Conservation (phyloP, 495 filamentous ascomycete species). For the Xylona heveae region DNA sequence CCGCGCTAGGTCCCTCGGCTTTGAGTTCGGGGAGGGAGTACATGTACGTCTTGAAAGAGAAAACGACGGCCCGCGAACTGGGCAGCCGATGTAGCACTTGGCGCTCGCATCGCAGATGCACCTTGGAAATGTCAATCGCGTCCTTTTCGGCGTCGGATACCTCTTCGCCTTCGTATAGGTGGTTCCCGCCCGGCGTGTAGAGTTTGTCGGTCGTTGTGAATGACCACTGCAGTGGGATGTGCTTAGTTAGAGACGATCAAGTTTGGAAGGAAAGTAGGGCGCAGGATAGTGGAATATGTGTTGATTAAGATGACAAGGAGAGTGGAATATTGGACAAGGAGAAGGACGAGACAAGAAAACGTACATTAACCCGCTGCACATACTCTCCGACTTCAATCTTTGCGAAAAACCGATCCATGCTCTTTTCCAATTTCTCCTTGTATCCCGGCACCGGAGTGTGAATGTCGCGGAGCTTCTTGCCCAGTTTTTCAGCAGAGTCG, state of each 20-base stretch:
- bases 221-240: neutral
- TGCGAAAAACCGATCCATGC: conserved; percentile 61
- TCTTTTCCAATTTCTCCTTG: conserved; percentile 41
- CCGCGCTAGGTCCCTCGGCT: conserved; percentile 37
- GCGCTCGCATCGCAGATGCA: conserved; percentile 42
- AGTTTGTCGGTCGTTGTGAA: neutral
- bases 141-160: neutral
- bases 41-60: conserved; percentile 63
- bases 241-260: neutral
- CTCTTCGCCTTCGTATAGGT: neutral
- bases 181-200: neutral
- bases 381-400: conserved; percentile 29
- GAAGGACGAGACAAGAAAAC: conserved; percentile 3
- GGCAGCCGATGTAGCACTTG: conserved; percentile 62
- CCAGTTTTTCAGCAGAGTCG: conserved; percentile 39
- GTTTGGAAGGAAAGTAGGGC: conserved; percentile 1
- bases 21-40: conserved; percentile 48
- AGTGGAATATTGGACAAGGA: neutral
- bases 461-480: conserved; percentile 37
- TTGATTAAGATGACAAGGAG: conserved; percentile 8
- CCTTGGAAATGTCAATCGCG: conserved; percentile 1
- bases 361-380: conserved; percentile 32
- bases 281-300: neutral
- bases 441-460: conserved; percentile 42
- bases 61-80: conserved; percentile 40